These are phyloP conservation scores for Halenospora varia DNA, from an alignment of 495 filamentous ascomycete genomes.

Conservation along the genomic window DNA sequence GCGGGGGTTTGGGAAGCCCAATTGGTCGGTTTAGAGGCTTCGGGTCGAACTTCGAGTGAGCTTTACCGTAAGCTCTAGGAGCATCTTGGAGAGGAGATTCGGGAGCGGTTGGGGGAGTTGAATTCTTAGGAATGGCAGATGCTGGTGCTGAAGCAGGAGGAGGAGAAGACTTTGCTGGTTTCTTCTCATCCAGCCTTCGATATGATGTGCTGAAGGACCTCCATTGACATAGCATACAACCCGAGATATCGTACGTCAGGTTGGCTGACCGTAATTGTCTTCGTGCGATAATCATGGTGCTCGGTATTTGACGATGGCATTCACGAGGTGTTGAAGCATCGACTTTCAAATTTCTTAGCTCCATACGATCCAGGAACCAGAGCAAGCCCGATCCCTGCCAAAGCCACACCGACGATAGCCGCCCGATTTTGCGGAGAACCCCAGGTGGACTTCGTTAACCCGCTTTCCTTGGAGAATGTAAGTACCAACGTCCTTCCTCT, in stretches of 20 bases:
- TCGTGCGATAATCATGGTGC: slow-evolving; percentile 19
- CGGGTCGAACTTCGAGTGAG: slow-evolving; percentile 57
- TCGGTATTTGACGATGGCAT: background rate
- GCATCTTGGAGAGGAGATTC: slow-evolving; percentile 39
- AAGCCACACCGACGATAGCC: slow-evolving; percentile 9
- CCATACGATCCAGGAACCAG: background rate
- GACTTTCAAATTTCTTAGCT: background rate
- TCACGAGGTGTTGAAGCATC: background rate
- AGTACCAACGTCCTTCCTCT: slow-evolving; percentile 4
- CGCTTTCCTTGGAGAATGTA: slow-evolving; percentile 18
- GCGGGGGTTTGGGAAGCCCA: slow-evolving; percentile 68
- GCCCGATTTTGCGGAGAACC: slow-evolving; percentile 12
- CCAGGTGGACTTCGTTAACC: slow-evolving; percentile 5
- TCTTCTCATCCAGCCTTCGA: slow-evolving; percentile 32
- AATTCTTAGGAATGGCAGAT: slow-evolving; percentile 5
- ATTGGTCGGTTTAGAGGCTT: slow-evolving; percentile 74
- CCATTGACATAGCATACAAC: slow-evolving; percentile 45
- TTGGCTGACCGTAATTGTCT: slow-evolving; percentile 14
- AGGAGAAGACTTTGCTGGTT: slow-evolving; percentile 12
- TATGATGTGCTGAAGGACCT: slow-evolving; percentile 42
- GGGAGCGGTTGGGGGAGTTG: slow-evolving; percentile 4
- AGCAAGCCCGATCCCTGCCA: slow-evolving; percentile 1
- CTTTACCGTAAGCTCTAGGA: slow-evolving; percentile 51
- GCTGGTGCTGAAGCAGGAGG: slow-evolving; percentile 8
- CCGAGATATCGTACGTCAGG: slow-evolving; percentile 18